phyloP scores from a whole-genome alignment of 352 stramenopile species.

The Globisporangium echinulatum region DNA sequence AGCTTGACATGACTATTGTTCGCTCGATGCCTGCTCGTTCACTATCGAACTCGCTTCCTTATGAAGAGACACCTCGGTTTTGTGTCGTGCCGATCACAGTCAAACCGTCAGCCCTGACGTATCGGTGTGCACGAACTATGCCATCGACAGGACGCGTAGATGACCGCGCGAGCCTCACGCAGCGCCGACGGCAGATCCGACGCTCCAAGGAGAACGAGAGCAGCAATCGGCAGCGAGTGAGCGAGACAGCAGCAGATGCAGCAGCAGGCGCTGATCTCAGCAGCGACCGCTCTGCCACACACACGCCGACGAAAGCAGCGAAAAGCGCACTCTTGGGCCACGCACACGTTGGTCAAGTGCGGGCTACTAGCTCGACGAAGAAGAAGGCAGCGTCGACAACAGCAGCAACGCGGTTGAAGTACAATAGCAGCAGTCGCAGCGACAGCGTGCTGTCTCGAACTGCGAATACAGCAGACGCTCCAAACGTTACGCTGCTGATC shows the following conservation, averaged over 20 bases:
- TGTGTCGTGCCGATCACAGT: no score
- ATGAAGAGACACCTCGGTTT: no score
- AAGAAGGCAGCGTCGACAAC: not conserved
- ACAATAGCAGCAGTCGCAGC: not conserved
- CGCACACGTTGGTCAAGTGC: not conserved
- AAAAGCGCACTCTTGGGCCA: not conserved
- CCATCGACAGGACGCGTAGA: conserved; percentile 2
- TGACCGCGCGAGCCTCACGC: conserved; percentile 29
- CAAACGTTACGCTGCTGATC: conserved; percentile 33
- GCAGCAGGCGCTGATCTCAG: not conserved
- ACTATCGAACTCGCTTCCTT: no score
- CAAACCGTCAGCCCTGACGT: not conserved
- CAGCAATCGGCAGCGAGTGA: conserved; percentile 6
- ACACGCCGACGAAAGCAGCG: conserved; percentile 5
- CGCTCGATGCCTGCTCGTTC: no score
- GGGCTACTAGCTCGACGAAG: not conserved
- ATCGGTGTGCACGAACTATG: not conserved
- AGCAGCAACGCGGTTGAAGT: not conserved
- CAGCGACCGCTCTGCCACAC: not conserved
- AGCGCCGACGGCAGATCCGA: conserved; percentile 28
- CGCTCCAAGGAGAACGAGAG: conserved; percentile 15
- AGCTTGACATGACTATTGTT: no score
- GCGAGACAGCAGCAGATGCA: conserved; percentile 1
- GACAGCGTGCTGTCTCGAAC: not conserved
- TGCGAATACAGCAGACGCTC: conserved; percentile 1